Evolutionary conservation across 176 grass and related monocot species (phyloP), one percentile per base, ranked within the genome.

Genomic region (Canna indica): DNA sequence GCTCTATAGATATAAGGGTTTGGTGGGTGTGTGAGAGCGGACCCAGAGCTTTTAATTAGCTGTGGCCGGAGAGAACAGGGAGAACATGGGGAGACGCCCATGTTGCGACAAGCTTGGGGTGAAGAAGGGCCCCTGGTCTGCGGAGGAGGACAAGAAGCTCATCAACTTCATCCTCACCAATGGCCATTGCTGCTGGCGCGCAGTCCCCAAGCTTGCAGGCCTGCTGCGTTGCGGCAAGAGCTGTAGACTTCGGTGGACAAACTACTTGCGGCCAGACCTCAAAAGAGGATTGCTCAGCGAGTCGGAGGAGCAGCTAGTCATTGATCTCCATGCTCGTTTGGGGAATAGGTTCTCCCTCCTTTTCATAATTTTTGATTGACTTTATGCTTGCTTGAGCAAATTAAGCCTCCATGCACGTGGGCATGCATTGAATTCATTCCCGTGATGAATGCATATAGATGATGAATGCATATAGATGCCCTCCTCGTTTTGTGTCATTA

Each of bases 171-270:
- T 74, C 50, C 56, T 74, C 54, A 28, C 56, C 52, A 59, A 74
- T 61, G 72, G 50, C 57, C 72, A 59, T 42, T 45, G 54, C 38
- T 74, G 50, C 26, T 74, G 72, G 72, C 36, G 72, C 56, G 72
- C 72, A 25, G 72, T 74, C 36, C 72, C 72, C n/a, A 74, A 62
- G 56, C 56, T 74, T 14, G 72, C 72, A 25, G 72, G 72, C 47
- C 34, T 76, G 34, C 31, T 76, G 31, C 63, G 74, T 12, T 76
- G 74, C 45, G 74, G 74, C 42, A 76, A 76, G 74, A 76, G 74
- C 42, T 76, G 74, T 45, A 25, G 74, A 44, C 61, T 67, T 1
- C 63, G 74, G 34, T 76, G 74, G 74, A 76, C 74, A 10, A 76
- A 76, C 42, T 76, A 76, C 31, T 61, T 76, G 60, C 46, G 74